Evolutionary conservation across 2,329 filamentous ascomycete genomes (phyloP), one percentile per base, ranked within the genome.

Genomic region (Ceratocystis ficicola): DNA sequence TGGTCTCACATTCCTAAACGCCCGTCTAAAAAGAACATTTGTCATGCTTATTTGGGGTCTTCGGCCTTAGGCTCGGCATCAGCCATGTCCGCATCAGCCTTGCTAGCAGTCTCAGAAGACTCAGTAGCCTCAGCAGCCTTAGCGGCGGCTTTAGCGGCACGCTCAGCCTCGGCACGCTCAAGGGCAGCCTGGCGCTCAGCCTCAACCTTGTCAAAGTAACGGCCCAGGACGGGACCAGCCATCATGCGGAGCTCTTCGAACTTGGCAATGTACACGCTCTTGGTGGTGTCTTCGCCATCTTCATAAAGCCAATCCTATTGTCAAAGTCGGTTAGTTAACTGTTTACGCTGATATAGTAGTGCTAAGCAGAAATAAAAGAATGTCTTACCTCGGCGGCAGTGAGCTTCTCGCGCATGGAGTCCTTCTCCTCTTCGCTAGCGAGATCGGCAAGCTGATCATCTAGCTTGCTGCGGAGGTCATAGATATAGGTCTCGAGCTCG

Each of bases 401-500:
- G 69, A 96, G 86, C 83, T 94, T 95, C 64, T 84, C 82, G 75
- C 85, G 87, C 70, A 97, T 82, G 78, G 88, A 90, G 55, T 85
- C 79, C 83, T 96, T 96, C 84, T 97, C 93, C 61, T 95, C 90
- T 4, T 96, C 92, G 72, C 80, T 94, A 69, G 89, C 87, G 70
- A 96, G 91, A 62, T 95, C 89, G 70, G 90, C 80, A 76, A 95
- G 96, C 71, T 90, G 84, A 72, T 95, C 91, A 71, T 96, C 90
- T 64, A 97, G 84, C 85, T 96, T 96, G 78, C 90, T 90, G 72
- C 93, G 89, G 74, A 96, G 83, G 73, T 97, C 92, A 79, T 99
- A 99, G 78, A 97, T 96, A 79, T 88, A 95, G 28, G 90, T 86
- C 82, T 99, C 94, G 65, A 99, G 89, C 79, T 97, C 93, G 81